Evolutionary conservation across 768 basidiomycete species (phyloP), one percentile per base, ranked within the genome.

Genomic region (Boletus vermiculosoides): DNA sequence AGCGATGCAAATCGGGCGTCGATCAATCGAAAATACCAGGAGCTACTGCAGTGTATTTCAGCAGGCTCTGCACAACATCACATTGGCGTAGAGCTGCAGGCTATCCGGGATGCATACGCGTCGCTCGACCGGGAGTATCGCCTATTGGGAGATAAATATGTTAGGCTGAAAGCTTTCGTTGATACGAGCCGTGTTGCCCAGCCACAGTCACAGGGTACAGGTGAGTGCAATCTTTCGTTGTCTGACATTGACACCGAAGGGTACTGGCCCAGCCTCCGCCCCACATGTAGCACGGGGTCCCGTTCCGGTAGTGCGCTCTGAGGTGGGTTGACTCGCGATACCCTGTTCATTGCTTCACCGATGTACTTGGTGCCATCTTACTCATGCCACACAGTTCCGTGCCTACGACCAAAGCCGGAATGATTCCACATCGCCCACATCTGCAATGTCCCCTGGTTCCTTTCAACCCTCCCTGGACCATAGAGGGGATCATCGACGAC

Each of bases 21-120:
- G n/a, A 49, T 71, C 52, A n/a, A 48, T 48, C 56, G 48, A 30
- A 64, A 72, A 25, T 60, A 72, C 45, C 63, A 71, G 42, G 65
- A 73, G 0, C 37, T 72, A 13, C 22, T 73, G 20, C 45, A 53
- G 31, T 54, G 40, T 25, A 13, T 56, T 42, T 57, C 61, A 15
- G 37, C 31, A 18, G 63, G 55, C 31, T 56, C 64, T 30, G 34
- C 50, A 28, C 61, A 65, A 11, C 66, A 60, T 11, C 61, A 63
- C 25, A 40, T 71, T 4, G 7, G 16, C 13, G 9, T 22, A 11
- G 71, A 72, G 48, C 55, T 73, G 5, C 63, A 57, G 5, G 13
- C 50, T 9, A 20, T 51, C 30, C 66, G 55, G 20, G 51, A 59
- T 30, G 70, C 63, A 30, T 56, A 69, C 28, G 2, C 56, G 9